Conservation (phyloP, 306 rosid species). For the Abrus pulchellus region DNA sequence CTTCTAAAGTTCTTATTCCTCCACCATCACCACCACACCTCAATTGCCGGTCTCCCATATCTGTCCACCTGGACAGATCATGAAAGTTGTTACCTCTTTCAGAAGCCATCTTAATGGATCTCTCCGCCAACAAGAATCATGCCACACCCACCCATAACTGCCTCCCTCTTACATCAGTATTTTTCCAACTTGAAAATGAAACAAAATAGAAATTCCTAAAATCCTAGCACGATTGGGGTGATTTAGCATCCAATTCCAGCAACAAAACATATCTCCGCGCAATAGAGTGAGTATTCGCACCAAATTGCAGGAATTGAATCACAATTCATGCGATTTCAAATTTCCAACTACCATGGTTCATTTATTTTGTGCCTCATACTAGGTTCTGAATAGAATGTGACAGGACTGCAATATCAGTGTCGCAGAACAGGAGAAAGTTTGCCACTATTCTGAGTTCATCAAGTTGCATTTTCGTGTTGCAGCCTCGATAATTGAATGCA, state of each 20-base stretch:
- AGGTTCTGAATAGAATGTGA: no score
- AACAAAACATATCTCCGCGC: background rate
- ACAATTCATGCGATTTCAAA: background rate
- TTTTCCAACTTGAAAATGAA: background rate
- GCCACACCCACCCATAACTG: background rate
- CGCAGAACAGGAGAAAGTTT: no score
- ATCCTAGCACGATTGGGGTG: background rate
- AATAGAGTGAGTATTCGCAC: background rate
- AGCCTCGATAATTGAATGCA: no score
- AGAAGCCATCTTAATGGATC: background rate
- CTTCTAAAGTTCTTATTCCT: background rate
- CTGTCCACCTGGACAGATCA: background rate
- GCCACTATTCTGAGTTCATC: no score
- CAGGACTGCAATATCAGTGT: no score
- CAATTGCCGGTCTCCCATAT: background rate
- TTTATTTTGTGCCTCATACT: background rate
- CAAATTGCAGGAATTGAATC: constrained; percentile 7
- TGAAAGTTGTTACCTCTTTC: no score
- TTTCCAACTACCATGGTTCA: constrained; percentile 5
- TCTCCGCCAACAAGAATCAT: background rate
- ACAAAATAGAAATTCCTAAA: constrained; percentile 22
- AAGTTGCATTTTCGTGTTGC: no score
- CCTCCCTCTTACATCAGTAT: background rate
- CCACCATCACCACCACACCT: background rate
- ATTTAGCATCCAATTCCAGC: background rate